Conservation (phyloP, 495 filamentous ascomycete species). For the Neurospora cerealis region DNA sequence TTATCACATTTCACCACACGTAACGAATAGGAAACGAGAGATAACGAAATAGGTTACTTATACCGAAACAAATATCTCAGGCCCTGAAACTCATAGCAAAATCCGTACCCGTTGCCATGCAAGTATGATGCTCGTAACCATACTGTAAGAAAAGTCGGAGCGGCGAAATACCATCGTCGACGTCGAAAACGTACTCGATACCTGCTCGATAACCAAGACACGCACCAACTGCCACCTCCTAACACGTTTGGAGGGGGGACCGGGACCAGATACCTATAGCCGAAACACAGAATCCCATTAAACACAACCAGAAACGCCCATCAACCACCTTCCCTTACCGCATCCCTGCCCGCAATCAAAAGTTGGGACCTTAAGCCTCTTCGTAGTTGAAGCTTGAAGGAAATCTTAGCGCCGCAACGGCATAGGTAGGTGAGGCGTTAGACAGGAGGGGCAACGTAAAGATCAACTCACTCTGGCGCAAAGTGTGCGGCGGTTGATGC, state of each 20-base stretch:
- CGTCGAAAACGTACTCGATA: not conserved
- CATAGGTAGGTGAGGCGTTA: not conserved
- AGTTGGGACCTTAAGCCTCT: slow-evolving; percentile 16
- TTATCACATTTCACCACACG: not conserved
- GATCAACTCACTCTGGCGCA: slow-evolving; percentile 25
- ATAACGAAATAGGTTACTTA: not conserved
- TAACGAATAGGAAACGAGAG: not conserved
- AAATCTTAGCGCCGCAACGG: slow-evolving; percentile 1
- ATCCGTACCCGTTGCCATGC: not conserved
- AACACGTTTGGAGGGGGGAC: not conserved
- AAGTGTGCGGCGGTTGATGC: slow-evolving; percentile 21
- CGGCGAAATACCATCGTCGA: not conserved
- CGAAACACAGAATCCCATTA: not conserved
- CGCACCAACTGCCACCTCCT: not conserved
- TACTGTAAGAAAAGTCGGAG: not conserved
- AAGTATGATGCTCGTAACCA: not conserved
- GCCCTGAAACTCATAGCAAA: not conserved
- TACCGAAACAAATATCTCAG: not conserved
- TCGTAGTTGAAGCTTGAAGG: slow-evolving; percentile 18
- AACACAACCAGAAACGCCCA: not conserved
- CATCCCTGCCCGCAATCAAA: not conserved
- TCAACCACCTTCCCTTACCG: not conserved
- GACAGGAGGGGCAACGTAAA: not conserved
- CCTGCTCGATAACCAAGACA: not conserved
- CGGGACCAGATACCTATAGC: not conserved